Conservation (phyloP, 1,284 basidiomycete species). For the Ustilago shanxiensis region DNA sequence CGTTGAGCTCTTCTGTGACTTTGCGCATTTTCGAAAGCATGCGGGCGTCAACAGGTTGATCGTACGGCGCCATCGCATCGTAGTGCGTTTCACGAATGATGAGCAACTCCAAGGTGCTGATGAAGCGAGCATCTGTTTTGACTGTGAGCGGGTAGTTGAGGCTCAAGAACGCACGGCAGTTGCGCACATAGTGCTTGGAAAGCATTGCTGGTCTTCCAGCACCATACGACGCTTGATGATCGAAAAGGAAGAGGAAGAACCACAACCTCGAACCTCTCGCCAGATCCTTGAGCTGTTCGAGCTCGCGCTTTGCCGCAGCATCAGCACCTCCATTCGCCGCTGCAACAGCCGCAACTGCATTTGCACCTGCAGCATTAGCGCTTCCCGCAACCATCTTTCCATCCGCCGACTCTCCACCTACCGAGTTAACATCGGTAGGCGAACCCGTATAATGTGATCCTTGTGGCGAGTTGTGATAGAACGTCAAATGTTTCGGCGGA, state of each 20-base stretch:
- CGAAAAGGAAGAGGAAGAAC: slow-evolving; percentile 93
- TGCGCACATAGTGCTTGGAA: slow-evolving; percentile 83
- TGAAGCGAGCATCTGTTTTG: slow-evolving; percentile 86
- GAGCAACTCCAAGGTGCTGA: slow-evolving; percentile 84
- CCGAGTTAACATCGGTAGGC: slow-evolving; percentile 36
- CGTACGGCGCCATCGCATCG: slow-evolving; percentile 85
- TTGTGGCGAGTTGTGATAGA: slow-evolving; percentile 71
- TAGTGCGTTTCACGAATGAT: slow-evolving; percentile 90
- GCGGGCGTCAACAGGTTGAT: slow-evolving; percentile 85
- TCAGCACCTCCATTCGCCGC: slow-evolving; percentile 22
- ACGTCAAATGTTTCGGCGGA: slow-evolving; percentile 39
- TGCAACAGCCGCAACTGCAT: slow-evolving; percentile 25
- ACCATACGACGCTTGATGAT: slow-evolving; percentile 84
- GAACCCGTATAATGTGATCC: slow-evolving; percentile 75
- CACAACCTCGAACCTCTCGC: slow-evolving; percentile 80
- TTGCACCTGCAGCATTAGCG: slow-evolving; percentile 15
- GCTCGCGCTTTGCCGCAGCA: slow-evolving; percentile 24
- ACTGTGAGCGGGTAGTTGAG: slow-evolving; percentile 85
- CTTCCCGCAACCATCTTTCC: slow-evolving; percentile 21
- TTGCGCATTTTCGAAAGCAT: slow-evolving; percentile 87
- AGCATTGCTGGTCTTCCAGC: slow-evolving; percentile 89
- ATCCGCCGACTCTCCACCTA: slow-evolving; percentile 26
- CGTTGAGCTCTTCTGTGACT: slow-evolving; percentile 84
- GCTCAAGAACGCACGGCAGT: slow-evolving; percentile 83
- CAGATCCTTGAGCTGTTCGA: slow-evolving; percentile 48